phyloP scores from a whole-genome alignment of 2,329 filamentous ascomycete genomes.

The Pseudogymnoascus sp. region DNA sequence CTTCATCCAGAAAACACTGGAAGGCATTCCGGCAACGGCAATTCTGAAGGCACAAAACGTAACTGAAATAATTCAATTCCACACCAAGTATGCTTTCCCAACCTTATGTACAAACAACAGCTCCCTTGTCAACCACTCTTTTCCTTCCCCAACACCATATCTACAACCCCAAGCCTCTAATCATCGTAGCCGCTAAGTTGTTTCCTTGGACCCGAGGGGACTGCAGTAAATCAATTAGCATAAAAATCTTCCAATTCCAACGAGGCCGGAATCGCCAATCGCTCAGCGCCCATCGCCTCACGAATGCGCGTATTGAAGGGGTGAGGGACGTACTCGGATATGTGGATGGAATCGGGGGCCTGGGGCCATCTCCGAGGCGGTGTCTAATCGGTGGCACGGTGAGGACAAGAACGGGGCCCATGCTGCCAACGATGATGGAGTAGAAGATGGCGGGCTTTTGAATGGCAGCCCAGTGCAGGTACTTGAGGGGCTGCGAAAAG shows the following conservation, averaged over 20 bases:
- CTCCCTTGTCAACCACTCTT: conserved; percentile 9
- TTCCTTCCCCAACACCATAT: background rate
- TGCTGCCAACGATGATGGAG: conserved; percentile 64
- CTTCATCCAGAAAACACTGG: background rate
- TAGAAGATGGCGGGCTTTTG: conserved; percentile 90
- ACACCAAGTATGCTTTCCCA: conserved; percentile 8
- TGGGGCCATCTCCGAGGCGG: conserved; percentile 64
- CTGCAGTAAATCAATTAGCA: conserved; percentile 32
- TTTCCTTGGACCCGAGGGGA: conserved; percentile 53
- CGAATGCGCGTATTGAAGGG: background rate
- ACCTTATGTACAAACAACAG: conserved; percentile 9
- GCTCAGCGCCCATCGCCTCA: conserved; percentile 11
- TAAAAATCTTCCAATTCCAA: background rate
- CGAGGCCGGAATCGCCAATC: background rate
- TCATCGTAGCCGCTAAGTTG: conserved; percentile 54
- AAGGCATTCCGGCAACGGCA: background rate
- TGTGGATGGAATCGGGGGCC: conserved; percentile 70
- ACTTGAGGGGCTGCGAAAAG: conserved; percentile 75
- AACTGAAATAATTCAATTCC: conserved; percentile 9
- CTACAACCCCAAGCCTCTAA: conserved; percentile 15
- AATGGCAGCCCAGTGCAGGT: conserved; percentile 80
- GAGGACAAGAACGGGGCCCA: conserved; percentile 64
- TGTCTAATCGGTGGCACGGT: conserved; percentile 67
- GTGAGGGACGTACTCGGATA: conserved; percentile 75
- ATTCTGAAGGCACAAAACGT: background rate